Evolutionary conservation across 208 protist genomes (phyloP).

Genomic region (Trypanosoma cruzi): DNA sequence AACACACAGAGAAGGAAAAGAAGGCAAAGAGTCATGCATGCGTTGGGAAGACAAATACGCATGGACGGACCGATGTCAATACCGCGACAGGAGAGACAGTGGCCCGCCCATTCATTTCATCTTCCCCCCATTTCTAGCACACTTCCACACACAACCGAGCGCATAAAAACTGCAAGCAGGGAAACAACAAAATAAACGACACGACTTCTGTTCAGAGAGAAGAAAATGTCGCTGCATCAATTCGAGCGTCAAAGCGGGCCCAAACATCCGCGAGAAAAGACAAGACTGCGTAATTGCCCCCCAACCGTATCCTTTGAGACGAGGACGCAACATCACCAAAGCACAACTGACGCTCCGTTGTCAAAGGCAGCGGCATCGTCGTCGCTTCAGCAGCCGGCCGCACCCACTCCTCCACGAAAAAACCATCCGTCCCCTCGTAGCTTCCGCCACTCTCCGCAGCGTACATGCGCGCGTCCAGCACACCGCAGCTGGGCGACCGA

Average conservation of each 20-base stretch:
- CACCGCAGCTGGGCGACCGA: slow-evolving; percentile 80
- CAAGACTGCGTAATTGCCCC: neutral
- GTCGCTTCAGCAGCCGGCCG: slow-evolving; percentile 7
- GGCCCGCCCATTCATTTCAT: too few relatives aligned
- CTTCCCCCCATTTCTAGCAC: too few relatives aligned
- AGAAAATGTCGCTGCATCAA: neutral
- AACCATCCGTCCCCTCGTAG: slow-evolving; percentile 55
- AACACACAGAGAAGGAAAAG: neutral
- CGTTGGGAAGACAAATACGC: too few relatives aligned
- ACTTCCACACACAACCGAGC: too few relatives aligned
- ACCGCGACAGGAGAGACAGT: too few relatives aligned
- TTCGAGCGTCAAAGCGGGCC: slow-evolving; percentile 12
- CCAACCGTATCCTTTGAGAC: too few relatives aligned
- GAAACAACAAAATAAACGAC: too few relatives aligned
- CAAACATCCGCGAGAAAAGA: slow-evolving; percentile 21
- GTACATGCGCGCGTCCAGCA: slow-evolving; percentile 74
- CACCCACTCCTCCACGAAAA: slow-evolving; percentile 55
- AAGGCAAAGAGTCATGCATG: too few relatives aligned
- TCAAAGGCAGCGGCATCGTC: slow-evolving; percentile 11
- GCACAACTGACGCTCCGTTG: slow-evolving; percentile 31
- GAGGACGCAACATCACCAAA: slow-evolving; percentile 1
- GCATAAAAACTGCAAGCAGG: too few relatives aligned
- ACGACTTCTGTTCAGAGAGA: neutral
- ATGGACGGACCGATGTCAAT: too few relatives aligned
- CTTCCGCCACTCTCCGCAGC: neutral